phyloP scores from a whole-genome alignment of 441 rosid species.

The Flueggea neowawraea region DNA sequence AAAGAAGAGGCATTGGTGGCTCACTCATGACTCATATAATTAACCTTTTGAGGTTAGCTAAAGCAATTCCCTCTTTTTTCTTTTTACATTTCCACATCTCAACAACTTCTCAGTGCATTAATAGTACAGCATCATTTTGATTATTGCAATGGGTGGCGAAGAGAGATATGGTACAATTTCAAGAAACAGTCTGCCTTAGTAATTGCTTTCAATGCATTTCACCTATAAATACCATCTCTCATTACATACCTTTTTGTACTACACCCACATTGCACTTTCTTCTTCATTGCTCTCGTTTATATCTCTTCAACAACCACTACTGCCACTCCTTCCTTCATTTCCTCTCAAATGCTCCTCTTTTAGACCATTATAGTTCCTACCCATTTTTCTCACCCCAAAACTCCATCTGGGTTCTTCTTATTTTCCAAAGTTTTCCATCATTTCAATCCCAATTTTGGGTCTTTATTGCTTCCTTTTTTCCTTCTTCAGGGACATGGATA shows the following conservation, averaged over 20 bases:
- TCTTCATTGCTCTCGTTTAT: background rate
- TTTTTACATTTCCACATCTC: background rate
- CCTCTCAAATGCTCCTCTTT: background rate
- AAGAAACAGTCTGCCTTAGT: slow-evolving; percentile 58
- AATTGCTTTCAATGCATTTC: slow-evolving; percentile 40
- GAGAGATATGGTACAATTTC: slow-evolving; percentile 26
- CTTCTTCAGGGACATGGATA: slow-evolving; percentile 39
- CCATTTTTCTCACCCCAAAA: background rate
- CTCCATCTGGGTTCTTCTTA: slow-evolving; percentile 13
- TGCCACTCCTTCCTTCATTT: background rate
- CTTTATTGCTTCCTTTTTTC: too few relatives aligned
- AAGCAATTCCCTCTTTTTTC: background rate
- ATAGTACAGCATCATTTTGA: slow-evolving; percentile 18
- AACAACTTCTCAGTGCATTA: slow-evolving; percentile 3
- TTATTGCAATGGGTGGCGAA: slow-evolving; percentile 12
- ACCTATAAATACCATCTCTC: slow-evolving; percentile 59
- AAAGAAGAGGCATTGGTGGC: slow-evolving; percentile 4
- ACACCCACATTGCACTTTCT: slow-evolving; percentile 1
- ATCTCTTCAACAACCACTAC: background rate
- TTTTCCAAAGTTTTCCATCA: background rate
- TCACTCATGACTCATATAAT: background rate
- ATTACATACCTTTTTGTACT: slow-evolving; percentile 4
- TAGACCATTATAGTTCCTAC: background rate
- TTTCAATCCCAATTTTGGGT: background rate
- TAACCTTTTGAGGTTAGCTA: background rate